Conservation (phyloP, 2,329 filamentous ascomycete species). For the Seiridium cupressi region DNA sequence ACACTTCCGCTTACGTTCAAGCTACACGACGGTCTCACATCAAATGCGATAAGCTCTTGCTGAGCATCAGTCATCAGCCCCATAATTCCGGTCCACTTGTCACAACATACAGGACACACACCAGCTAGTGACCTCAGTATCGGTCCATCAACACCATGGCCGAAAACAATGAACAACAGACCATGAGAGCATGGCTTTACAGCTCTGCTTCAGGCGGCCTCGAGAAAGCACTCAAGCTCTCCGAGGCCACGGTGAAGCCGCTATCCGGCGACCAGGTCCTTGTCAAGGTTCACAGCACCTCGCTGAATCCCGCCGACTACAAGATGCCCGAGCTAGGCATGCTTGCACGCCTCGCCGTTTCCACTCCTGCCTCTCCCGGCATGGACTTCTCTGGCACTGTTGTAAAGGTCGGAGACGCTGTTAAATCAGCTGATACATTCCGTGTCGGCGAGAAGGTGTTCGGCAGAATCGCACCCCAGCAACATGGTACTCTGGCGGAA, state of each 20-base stretch:
- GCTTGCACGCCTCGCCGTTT: slow-evolving; percentile 31
- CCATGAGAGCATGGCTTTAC: slow-evolving; percentile 9
- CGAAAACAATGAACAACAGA: neutral
- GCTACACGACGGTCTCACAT: no score
- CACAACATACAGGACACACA: no score
- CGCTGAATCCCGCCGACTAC: slow-evolving; percentile 49
- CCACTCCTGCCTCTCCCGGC: slow-evolving; percentile 41
- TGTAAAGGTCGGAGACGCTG: slow-evolving; percentile 9
- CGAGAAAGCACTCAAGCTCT: slow-evolving; percentile 3
- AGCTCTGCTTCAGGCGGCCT: neutral
- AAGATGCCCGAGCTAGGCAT: slow-evolving; percentile 42
- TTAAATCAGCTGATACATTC: slow-evolving; percentile 16
- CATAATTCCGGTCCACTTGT: no score
- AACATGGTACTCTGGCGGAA: slow-evolving; percentile 37
- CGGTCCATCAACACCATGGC: neutral
- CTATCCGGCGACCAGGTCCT: slow-evolving; percentile 31
- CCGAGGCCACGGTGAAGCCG: neutral
- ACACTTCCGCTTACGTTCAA: no score
- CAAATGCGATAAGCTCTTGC: no score
- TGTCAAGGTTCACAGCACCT: slow-evolving; percentile 39
- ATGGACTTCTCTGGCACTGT: slow-evolving; percentile 53
- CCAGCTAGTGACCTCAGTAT: no score
- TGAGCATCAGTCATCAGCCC: no score
- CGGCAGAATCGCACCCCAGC: neutral
- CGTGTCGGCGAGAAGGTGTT: slow-evolving; percentile 5